Evolutionary conservation across 2,329 filamentous ascomycete species (phyloP).

Genomic region (Colletotrichum liaoningense): DNA sequence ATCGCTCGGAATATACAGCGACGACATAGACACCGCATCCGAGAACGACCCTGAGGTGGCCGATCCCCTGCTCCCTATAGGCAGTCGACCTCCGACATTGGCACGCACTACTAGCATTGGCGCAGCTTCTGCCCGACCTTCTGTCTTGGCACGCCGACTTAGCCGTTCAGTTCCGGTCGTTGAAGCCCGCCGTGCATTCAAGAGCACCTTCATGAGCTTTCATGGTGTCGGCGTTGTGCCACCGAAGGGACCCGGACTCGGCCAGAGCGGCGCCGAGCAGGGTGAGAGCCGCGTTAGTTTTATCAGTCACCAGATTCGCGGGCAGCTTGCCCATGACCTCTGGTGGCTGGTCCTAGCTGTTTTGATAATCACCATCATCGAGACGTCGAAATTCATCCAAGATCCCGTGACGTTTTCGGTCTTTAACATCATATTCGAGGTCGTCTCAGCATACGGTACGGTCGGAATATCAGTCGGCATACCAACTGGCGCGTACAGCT

Average conservation of each 20-base stretch:
- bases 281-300: conserved; percentile 57
- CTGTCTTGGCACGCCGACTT: conserved; percentile 49
- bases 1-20: conserved; percentile 69
- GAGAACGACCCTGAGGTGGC: conserved; percentile 38
- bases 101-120: neutral
- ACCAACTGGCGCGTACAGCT: conserved; percentile 64
- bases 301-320: conserved; percentile 68
- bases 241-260: conserved; percentile 34
- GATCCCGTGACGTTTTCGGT: conserved; percentile 66
- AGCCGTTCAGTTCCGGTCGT: conserved; percentile 47
- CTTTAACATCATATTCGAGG: conserved; percentile 71
- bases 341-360: conserved; percentile 74
- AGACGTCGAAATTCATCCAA: conserved; percentile 63
- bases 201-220: conserved; percentile 45
- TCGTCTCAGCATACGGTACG: conserved; percentile 68
- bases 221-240: conserved; percentile 55
- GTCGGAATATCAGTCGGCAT: conserved; percentile 71
- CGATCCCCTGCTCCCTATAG: neutral
- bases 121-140: neutral
- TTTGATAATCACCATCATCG: conserved; percentile 69
- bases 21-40: conserved; percentile 42
- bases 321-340: conserved; percentile 74
- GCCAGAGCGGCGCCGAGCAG: conserved; percentile 26
- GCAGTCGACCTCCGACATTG: neutral
- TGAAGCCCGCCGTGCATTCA: conserved; percentile 49